Conservation (phyloP, 2,329 filamentous ascomycete species). For the Ophiostoma ips region DNA sequence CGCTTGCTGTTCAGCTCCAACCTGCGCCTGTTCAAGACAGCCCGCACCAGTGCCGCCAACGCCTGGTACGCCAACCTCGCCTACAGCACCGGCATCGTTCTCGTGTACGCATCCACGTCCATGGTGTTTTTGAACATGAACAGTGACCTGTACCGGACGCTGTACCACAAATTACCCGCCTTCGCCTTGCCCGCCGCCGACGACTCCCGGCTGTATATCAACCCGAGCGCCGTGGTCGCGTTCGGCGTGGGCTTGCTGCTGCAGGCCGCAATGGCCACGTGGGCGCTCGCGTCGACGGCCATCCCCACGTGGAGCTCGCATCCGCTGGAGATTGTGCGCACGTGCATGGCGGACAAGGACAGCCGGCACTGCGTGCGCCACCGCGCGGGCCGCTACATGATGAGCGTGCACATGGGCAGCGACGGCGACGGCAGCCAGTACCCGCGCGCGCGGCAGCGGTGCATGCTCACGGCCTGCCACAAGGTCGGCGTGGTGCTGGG, state of each 20-base stretch:
- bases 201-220: background rate
- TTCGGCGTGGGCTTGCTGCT: background rate
- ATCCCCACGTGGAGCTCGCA: background rate
- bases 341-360: too few relatives aligned
- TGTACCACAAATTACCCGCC: background rate
- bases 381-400: background rate
- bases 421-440: too few relatives aligned
- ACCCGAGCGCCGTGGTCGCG: background rate
- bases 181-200: background rate
- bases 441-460: background rate
- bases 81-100: background rate
- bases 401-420: background rate
- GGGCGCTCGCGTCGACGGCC: background rate
- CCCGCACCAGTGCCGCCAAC: background rate
- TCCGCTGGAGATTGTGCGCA: background rate
- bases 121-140: background rate
- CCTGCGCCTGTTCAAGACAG: background rate
- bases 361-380: too few relatives aligned
- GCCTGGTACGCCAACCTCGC: background rate
- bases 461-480: background rate
- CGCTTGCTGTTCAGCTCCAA: conserved; percentile 21
- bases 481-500: background rate
- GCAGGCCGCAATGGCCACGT: background rate
- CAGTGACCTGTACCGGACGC: background rate
- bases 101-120: background rate